Base-by-base conservation (phyloP, 2,329 filamentous ascomycete species). In the Colletotrichum gigasporum region DNA sequence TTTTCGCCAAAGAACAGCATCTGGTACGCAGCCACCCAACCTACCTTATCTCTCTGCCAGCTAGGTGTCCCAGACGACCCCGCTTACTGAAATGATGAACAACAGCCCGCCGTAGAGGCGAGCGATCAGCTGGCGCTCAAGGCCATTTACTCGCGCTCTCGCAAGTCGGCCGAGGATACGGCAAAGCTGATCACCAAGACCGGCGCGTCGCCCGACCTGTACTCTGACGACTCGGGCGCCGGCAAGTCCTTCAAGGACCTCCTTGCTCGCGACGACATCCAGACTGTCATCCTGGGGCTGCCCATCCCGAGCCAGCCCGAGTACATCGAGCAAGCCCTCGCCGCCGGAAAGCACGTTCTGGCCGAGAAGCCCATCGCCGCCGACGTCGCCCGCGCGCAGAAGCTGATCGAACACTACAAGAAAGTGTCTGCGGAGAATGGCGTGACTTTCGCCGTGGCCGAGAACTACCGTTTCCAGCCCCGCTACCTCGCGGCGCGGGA, bases 401-500 rank as follows among this genome's bases (percentile, higher is more conserved):
- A 75, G 60, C 77, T 85, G 8, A 76, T 85, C 39, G 74, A 71
- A 5, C 76, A 71, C 66, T 74, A 75, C 64, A 67, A 68, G 18
- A 53, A 62, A 3, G 63, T 80, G 5, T 70, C 70, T 11, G 65
- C 65, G 10, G 70, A 71, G 10, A 56, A 54, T 18, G 58, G 71
- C 61, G 77, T 79, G 10, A 83, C 82, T 5, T 87, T 88, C 77
- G 81, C 81, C 12, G 83, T 94, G 3, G 91, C 90, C 0, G 92
- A 94, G 76, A 93, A 94, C 76, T 91, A 87, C 72, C 85, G 91
- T 52, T 93, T 88, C 77, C 75, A 86, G 58, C 80, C 84, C 28
- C 80, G 80, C 10, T 88, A 87, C 71, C 62, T 75, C 11, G 85
- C 84, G 69, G 90, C 82, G 0, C 50, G 52, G 12, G 52, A 65